Evolutionary conservation across 345 rosid genomes (phyloP).

Genomic region (Dimocarpus longan): DNA sequence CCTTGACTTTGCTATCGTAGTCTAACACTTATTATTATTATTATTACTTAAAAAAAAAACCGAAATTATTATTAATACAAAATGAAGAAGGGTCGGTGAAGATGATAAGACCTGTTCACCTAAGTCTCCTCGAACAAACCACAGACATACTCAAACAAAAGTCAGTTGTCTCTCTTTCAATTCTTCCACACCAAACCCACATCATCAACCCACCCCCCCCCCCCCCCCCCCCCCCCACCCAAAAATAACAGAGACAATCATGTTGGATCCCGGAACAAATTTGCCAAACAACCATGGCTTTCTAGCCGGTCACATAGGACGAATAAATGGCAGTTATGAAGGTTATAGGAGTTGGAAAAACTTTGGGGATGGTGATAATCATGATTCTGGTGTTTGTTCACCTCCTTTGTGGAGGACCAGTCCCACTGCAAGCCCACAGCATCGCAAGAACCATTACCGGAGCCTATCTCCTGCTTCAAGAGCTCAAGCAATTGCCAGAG

Average conservation of each 20-base stretch:
- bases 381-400: conserved; percentile 54
- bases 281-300: conserved; percentile 15
- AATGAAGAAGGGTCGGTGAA: conserved; percentile 12
- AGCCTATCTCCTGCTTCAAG: conserved; percentile 70
- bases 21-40: not conserved
- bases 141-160: too few species aligned
- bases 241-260: conserved; percentile 5
- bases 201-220: too few species aligned
- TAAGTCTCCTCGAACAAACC: not conserved
- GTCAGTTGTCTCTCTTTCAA: not conserved
- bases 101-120: conserved; percentile 15
- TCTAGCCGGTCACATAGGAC: conserved; percentile 30
- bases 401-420: conserved; percentile 75
- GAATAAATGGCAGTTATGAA: not conserved
- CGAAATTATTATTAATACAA: not conserved
- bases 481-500: conserved; percentile 77
- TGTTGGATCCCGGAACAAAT: conserved; percentile 40
- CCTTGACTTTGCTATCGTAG: conserved; percentile 32
- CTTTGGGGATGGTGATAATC: conserved; percentile 28
- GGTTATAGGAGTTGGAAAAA: conserved; percentile 10
- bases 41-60: too few species aligned
- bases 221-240: too few species aligned
- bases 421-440: conserved; percentile 52
- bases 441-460: conserved; percentile 43
- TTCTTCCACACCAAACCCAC: not conserved